Evolutionary conservation across 257 asterid species (phyloP), one percentile per base, ranked within the genome.

Genomic region (Nicotiana noctiflora): DNA sequence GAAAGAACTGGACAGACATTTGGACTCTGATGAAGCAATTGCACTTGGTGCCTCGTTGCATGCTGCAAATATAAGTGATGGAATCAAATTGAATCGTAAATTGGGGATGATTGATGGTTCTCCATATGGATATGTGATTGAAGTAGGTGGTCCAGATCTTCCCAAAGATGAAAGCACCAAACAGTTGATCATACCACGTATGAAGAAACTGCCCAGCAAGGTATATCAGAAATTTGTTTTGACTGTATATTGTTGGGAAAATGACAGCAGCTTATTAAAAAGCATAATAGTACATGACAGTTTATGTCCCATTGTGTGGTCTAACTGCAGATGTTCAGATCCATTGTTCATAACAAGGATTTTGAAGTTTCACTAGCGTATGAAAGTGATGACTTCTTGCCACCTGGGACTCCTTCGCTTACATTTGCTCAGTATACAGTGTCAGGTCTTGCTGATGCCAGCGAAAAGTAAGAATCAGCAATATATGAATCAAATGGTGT

Each of bases 91-190:
- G 82, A 96, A 96, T 84, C 99, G 99, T 81, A 94, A 94, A 91
- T 91, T 96, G 72, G 99, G 99, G 83, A 96, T 96, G 98, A 79
- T 96, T 55, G 99, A 96, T 85, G 99, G 99, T 82, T 92, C 99
- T 81, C 81, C 91, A 53, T 96, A 94, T 66, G 98, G 99, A 81
- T 92, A 89, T 86, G 90, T 88, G 77, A 87, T 94, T 76, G 92
- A 91, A 84, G 86, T 96, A 85, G 87, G 90, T 83, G 98, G 99
- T 84, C 93, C 90, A 29, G 97, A 89, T 86, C 93, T 96, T 79
- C 75, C 79, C 74, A 91, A 88, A 89, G 99, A 94, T 85, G 99
- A 94, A 86, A 89, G 82, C 85, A 86, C 97, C 74, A 86, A 92
- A 81, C 98, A 93, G 87, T 88, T 94, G 82, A 88, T 93, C 80